phyloP scores from a whole-genome alignment of 345 rosid genomes.

The Mallotus nudiflorus region DNA sequence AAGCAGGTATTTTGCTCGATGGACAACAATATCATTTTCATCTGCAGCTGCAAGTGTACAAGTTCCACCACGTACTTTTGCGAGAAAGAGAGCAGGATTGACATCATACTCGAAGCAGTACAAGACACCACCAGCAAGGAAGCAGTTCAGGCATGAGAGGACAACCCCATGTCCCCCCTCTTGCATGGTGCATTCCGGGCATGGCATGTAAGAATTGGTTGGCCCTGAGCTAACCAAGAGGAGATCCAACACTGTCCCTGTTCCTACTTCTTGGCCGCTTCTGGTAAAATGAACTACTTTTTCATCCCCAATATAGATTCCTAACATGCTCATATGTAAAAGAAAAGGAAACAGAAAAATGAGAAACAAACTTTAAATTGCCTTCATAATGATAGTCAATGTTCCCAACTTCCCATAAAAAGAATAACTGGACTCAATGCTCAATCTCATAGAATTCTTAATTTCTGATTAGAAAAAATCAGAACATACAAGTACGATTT shows the following conservation, averaged over 20 bases:
- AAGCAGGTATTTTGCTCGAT: slow-evolving; percentile 72
- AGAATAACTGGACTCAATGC: no score
- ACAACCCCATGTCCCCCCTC: slow-evolving; percentile 67
- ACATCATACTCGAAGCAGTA: slow-evolving; percentile 83
- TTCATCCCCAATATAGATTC: slow-evolving; percentile 80
- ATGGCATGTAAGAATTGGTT: slow-evolving; percentile 44
- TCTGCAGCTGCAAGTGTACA: slow-evolving; percentile 82
- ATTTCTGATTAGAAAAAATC: not conserved
- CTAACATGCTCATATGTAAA: slow-evolving; percentile 40
- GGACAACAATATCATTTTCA: slow-evolving; percentile 47
- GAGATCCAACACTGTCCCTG: slow-evolving; percentile 75
- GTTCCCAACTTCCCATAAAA: no score
- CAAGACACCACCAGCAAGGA: slow-evolving; percentile 77
- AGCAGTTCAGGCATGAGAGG: slow-evolving; percentile 80
- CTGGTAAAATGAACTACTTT: slow-evolving; percentile 86
- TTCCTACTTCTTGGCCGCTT: slow-evolving; percentile 89
- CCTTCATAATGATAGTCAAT: not conserved
- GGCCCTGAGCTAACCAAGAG: slow-evolving; percentile 77
- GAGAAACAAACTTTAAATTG: not conserved
- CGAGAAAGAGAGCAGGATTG: slow-evolving; percentile 67
- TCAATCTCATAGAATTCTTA: not conserved
- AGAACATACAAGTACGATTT: no score
- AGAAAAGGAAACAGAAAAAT: not conserved
- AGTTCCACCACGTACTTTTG: slow-evolving; percentile 91
- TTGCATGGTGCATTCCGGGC: slow-evolving; percentile 60